phyloP scores from a whole-genome alignment of 2,329 filamentous ascomycete genomes.

The Karstenula rhodostoma region DNA sequence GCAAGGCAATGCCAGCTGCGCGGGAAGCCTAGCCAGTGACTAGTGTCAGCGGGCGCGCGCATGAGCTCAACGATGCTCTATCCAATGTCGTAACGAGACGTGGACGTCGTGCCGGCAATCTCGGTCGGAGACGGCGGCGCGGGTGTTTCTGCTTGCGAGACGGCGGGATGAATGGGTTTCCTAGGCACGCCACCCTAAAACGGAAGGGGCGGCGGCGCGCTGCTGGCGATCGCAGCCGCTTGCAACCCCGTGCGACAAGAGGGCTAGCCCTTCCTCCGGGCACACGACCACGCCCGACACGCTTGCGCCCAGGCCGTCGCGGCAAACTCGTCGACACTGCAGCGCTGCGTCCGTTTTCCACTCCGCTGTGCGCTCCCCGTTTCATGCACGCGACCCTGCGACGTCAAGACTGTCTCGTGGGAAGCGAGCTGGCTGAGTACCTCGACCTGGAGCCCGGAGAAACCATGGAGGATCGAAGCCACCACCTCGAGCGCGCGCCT shows the following conservation, averaged over 20 bases:
- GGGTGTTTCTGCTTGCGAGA: not conserved
- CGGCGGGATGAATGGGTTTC: not conserved
- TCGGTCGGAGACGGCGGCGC: not conserved
- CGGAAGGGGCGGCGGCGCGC: not conserved
- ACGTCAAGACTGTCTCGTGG: slow-evolving; percentile 37
- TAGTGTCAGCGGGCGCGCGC: too few relatives aligned
- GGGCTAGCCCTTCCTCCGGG: slow-evolving; percentile 12
- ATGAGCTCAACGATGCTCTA: too few relatives aligned
- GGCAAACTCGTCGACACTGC: not conserved
- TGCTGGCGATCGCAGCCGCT: slow-evolving; percentile 2
- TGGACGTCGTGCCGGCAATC: too few relatives aligned
- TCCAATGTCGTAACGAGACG: too few relatives aligned
- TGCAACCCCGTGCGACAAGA: slow-evolving; percentile 12
- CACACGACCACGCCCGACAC: slow-evolving; percentile 36
- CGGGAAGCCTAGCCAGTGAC: too few relatives aligned
- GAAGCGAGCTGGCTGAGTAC: slow-evolving; percentile 33
- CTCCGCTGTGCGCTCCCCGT: slow-evolving; percentile 37
- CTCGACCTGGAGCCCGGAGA: slow-evolving; percentile 31
- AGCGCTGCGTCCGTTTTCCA: slow-evolving; percentile 30
- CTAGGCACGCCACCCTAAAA: not conserved
- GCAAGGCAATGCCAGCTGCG: not conserved
- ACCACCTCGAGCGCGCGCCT: slow-evolving; percentile 15
- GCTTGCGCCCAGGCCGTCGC: slow-evolving; percentile 5
- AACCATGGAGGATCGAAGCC: slow-evolving; percentile 38
- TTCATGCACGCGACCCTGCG: slow-evolving; percentile 33